Percentiles rank a stretch among this genome's conserved stretches.
phyloP scores from a whole-genome alignment of 2,329 filamentous ascomycete species.

The Ophiostoma ulmi region DNA sequence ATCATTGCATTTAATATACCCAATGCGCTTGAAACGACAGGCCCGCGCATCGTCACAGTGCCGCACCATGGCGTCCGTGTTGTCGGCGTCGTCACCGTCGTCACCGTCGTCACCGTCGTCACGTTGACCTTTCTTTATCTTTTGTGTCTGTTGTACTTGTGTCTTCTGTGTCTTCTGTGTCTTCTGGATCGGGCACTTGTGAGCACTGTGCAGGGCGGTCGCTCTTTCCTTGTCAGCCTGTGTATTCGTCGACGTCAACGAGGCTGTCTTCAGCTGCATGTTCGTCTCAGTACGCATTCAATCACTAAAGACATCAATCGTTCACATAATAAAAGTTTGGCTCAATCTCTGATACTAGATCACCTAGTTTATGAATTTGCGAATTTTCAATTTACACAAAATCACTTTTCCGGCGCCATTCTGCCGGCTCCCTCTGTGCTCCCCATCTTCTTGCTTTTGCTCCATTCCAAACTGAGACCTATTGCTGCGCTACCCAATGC shows the following conservation, averaged over 20 bases:
- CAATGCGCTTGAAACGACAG: background rate
- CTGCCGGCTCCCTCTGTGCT: background rate
- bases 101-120: background rate
- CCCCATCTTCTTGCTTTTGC: constrained; percentile 5
- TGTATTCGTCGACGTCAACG: background rate
- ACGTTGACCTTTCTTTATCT: too few relatives aligned
- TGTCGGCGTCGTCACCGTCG: background rate
- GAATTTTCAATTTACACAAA: too few relatives aligned
- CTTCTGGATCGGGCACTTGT: background rate
- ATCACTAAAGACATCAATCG: background rate
- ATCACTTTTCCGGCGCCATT: background rate
- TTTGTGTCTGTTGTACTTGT: background rate
- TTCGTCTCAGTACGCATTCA: too few relatives aligned
- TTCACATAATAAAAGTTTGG: too few relatives aligned
- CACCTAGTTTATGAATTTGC: too few relatives aligned
- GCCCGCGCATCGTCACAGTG: background rate
- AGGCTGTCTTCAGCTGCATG: background rate
- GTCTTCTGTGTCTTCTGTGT: background rate
- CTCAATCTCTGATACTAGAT: too few relatives aligned
- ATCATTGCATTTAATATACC: background rate
- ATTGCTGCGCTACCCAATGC: background rate
- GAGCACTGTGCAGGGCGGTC: background rate
- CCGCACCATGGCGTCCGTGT: background rate
- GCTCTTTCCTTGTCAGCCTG: background rate
- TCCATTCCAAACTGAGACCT: background rate